Conservation (phyloP, 192 early-diverging fungal species). For the Podila epicladia region DNA sequence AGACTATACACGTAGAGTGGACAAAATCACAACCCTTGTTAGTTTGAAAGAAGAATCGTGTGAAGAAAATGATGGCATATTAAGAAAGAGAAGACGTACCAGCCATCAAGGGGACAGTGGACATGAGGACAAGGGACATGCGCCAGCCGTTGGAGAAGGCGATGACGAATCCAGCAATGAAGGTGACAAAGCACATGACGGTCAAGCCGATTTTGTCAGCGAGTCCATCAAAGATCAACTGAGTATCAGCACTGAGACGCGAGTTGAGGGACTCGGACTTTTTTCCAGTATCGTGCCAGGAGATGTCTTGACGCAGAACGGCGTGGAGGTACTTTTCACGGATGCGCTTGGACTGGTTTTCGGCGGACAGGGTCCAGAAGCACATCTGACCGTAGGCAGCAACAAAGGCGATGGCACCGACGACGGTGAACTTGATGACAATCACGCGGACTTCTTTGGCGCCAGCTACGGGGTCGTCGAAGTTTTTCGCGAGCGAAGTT, state of each 20-base stretch:
- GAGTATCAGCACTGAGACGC: slow-evolving; percentile 2
- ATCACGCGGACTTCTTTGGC: background rate
- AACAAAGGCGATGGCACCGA: slow-evolving; percentile 67
- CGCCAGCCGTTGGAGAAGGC: slow-evolving; percentile 86
- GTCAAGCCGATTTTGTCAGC: slow-evolving; percentile 83
- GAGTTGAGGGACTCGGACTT: no score
- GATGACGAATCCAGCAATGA: slow-evolving; percentile 78
- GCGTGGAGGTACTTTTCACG: slow-evolving; percentile 46
- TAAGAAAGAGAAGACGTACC: no score
- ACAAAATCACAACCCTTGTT: no score
- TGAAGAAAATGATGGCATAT: no score
- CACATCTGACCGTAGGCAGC: slow-evolving; percentile 70
- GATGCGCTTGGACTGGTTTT: slow-evolving; percentile 65
- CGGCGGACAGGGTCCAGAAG: slow-evolving; percentile 69
- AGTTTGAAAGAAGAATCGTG: no score
- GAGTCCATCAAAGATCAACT: slow-evolving; percentile 90
- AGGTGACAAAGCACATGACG: slow-evolving; percentile 73
- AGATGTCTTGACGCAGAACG: slow-evolving; percentile 87
- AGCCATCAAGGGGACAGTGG: slow-evolving; percentile 78
- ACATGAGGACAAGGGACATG: slow-evolving; percentile 82
- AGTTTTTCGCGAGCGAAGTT: background rate
- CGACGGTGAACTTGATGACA: slow-evolving; percentile 27
- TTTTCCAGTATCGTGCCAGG: slow-evolving; percentile 63
- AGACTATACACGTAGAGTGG: slow-evolving; percentile 1
- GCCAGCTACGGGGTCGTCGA: background rate